Conservation (phyloP, 495 filamentous ascomycete genomes). For the Hyphodiscus hymeniophilus region DNA sequence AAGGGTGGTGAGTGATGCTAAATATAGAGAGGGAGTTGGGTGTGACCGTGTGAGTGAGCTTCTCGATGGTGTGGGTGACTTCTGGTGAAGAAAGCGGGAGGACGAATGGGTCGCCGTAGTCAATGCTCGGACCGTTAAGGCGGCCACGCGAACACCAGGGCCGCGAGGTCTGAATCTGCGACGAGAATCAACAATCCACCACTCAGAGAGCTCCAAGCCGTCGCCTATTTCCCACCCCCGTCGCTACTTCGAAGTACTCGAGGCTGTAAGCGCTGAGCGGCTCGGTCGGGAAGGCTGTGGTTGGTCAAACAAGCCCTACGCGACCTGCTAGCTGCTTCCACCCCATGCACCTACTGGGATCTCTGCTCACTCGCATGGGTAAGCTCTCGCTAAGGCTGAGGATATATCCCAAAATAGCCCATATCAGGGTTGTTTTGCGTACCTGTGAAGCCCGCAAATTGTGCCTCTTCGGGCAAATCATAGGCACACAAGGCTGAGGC, state of each 20-base stretch:
- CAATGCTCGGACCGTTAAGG: not conserved
- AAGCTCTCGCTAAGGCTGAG: not conserved
- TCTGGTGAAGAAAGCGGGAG: constrained; percentile 14
- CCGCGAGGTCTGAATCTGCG: not conserved
- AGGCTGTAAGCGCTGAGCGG: not conserved
- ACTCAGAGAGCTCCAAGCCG: too few relatives aligned
- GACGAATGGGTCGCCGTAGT: constrained; percentile 8
- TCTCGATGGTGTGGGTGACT: constrained; percentile 12
- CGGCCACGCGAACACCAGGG: not conserved
- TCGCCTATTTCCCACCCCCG: not conserved
- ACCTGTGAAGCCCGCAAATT: constrained; percentile 8
- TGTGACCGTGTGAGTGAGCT: too few relatives aligned
- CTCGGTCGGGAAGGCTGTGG: not conserved
- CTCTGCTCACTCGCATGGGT: too few relatives aligned
- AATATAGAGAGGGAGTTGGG: constrained; percentile 32
- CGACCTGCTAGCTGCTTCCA: not conserved
- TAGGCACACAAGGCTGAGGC: constrained; percentile 5
- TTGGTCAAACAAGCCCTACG: not conserved
- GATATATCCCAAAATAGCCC: constrained; percentile 23
- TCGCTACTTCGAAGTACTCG: not conserved
- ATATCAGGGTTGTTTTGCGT: constrained; percentile 16
- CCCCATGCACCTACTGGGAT: not conserved
- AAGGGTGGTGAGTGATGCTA: constrained; percentile 32
- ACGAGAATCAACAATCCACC: too few relatives aligned
- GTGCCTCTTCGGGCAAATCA: constrained; percentile 9